These are phyloP conservation scores for Echites panduratus DNA, from an alignment of 257 asterid genomes.

Conservation along the genomic window DNA sequence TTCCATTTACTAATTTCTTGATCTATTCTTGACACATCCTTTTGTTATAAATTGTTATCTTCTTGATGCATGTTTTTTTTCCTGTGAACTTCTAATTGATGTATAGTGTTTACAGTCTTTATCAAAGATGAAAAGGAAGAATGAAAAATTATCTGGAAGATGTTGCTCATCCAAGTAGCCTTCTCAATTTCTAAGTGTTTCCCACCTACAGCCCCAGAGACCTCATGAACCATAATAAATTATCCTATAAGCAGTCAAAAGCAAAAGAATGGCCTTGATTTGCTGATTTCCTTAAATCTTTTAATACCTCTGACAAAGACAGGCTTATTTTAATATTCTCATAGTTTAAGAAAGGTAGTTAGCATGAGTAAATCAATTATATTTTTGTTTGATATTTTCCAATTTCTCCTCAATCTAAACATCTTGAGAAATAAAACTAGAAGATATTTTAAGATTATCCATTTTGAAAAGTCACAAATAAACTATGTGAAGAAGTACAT, in stretches of 20 bases:
- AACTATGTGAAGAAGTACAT: background rate
- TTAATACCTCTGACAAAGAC: background rate
- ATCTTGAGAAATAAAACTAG: background rate
- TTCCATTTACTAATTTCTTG: background rate
- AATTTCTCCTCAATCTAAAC: background rate
- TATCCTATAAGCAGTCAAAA: background rate
- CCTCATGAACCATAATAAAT: background rate
- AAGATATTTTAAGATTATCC: background rate
- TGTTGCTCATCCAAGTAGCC: background rate
- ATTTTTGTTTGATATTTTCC: background rate
- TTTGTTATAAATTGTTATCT: background rate
- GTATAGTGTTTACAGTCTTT: background rate
- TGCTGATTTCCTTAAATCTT: background rate
- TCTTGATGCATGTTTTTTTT: background rate
- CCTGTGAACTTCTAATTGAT: background rate
- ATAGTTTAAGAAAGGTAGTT: background rate
- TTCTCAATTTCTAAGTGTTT: background rate
- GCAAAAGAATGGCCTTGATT: background rate
- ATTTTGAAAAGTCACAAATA: background rate
- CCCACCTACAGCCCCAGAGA: background rate
- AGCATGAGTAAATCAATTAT: background rate
- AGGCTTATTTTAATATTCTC: background rate
- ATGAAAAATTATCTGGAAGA: background rate
- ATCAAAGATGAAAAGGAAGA: background rate
- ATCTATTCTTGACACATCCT: background rate